Evolutionary conservation across 2,329 filamentous ascomycete genomes (phyloP).

Genomic region (Pseudocercospora eumusae): DNA sequence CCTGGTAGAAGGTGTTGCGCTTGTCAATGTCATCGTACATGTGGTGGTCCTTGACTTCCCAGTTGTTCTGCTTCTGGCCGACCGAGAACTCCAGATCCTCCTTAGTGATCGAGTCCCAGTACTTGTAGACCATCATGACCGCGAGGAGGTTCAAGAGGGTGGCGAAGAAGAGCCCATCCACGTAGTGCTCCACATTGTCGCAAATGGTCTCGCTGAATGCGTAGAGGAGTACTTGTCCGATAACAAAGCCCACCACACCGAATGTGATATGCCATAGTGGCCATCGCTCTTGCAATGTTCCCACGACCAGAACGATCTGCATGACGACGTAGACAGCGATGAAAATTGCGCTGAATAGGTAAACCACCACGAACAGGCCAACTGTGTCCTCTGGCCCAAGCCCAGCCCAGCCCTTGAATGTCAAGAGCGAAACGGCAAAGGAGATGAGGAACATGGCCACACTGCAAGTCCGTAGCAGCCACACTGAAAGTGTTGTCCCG

Average conservation of each 20-base stretch:
- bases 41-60: conserved; percentile 93
- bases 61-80: conserved; percentile 91
- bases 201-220: conserved; percentile 86
- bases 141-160: conserved; percentile 90
- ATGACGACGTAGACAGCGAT: conserved; percentile 81
- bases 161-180: conserved; percentile 92
- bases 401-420: conserved; percentile 89
- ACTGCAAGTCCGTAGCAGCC: conserved; percentile 81
- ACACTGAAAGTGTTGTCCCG: conserved; percentile 87
- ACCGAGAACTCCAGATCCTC: conserved; percentile 99
- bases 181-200: conserved; percentile 79
- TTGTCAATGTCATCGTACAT: conserved; percentile 74
- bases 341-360: conserved; percentile 85
- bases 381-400: conserved; percentile 81
- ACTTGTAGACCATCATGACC: conserved; percentile 99
- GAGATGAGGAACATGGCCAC: conserved; percentile 80
- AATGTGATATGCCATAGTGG: conserved; percentile 89
- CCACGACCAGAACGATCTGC: conserved; percentile 83
- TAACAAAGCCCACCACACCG: conserved; percentile 85
- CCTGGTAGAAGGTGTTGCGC: conserved; percentile 69
- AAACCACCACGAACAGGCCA: conserved; percentile 87
- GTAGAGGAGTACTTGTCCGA: conserved; percentile 90
- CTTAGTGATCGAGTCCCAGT: conserved; percentile 98
- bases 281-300: conserved; percentile 94
- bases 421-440: conserved; percentile 83